phyloP scores from a whole-genome alignment of 331 rosid genomes.

The Quercus lobata region DNA sequence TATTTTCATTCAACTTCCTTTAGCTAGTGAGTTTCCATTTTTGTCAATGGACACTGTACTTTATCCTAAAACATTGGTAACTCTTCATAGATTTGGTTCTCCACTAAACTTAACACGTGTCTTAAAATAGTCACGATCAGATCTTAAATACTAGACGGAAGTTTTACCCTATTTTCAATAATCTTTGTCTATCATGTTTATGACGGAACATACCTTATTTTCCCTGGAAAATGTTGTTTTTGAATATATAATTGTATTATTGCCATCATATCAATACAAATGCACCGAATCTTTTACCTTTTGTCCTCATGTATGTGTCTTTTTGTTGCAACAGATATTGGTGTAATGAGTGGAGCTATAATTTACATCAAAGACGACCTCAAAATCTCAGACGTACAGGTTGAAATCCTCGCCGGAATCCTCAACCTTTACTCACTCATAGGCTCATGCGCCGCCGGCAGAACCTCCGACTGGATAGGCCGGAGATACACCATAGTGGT shows the following conservation, averaged over 20 bases:
- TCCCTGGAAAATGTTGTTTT: too few species aligned
- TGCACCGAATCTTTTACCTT: background rate
- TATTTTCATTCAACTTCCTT: background rate
- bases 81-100: too few species aligned
- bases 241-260: too few species aligned
- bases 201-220: background rate
- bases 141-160: too few species aligned
- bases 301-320: background rate
- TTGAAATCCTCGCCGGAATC: slow-evolving; percentile 64
- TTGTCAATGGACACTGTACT: background rate
- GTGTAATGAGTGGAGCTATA: slow-evolving; percentile 91
- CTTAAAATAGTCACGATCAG: too few species aligned
- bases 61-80: too few species aligned
- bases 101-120: too few species aligned
- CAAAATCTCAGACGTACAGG: slow-evolving; percentile 33
- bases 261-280: too few species aligned
- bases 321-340: slow-evolving; percentile 46
- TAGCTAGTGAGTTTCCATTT: background rate
- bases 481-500: slow-evolving; percentile 80
- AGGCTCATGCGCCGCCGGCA: slow-evolving; percentile 70
- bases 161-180: too few species aligned
- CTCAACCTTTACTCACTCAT: slow-evolving; percentile 57
- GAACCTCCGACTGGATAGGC: slow-evolving; percentile 89
- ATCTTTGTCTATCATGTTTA: too few species aligned
- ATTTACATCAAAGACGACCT: slow-evolving; percentile 54